A percentile compares a stretch with the other conserved stretches of the same genome.
phyloP scores from a whole-genome alignment of 805 yeast species.

The Debaryomyces castellii region DNA sequence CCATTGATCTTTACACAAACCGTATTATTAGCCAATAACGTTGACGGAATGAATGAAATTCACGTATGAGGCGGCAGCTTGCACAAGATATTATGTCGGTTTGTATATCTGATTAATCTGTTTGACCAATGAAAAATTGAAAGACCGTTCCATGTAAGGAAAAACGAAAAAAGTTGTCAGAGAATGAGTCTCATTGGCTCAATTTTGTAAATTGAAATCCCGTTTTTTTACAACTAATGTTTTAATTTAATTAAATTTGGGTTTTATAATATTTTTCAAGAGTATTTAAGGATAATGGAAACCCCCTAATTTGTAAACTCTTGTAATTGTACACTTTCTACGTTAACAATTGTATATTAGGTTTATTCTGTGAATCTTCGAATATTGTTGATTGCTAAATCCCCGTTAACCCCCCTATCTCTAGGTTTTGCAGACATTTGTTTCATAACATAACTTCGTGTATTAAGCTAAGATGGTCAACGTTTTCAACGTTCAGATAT shows the following conservation, averaged over 20 bases:
- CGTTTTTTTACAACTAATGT: background rate
- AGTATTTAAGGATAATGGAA: background rate
- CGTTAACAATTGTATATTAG: background rate
- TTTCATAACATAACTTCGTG: background rate
- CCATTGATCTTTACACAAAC: background rate
- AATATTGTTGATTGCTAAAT: background rate
- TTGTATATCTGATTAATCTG: background rate
- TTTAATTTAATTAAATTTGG: background rate
- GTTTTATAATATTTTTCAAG: background rate
- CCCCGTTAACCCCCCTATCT: background rate
- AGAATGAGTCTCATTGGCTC: background rate
- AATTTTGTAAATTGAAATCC: background rate
- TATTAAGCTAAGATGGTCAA: slow-evolving; percentile 15
- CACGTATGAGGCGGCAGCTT: background rate
- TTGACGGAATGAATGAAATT: background rate
- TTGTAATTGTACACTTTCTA: background rate
- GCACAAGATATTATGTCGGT: background rate
- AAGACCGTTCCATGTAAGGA: background rate
- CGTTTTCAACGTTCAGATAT: slow-evolving; percentile 72
- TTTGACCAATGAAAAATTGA: background rate
- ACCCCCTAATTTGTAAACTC: background rate
- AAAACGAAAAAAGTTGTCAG: background rate
- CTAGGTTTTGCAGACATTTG: background rate
- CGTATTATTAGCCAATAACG: background rate
- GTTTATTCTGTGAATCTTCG: background rate